phyloP scores from a whole-genome alignment of 1,284 basidiomycete genomes.

The Cryptococcus sp. region DNA sequence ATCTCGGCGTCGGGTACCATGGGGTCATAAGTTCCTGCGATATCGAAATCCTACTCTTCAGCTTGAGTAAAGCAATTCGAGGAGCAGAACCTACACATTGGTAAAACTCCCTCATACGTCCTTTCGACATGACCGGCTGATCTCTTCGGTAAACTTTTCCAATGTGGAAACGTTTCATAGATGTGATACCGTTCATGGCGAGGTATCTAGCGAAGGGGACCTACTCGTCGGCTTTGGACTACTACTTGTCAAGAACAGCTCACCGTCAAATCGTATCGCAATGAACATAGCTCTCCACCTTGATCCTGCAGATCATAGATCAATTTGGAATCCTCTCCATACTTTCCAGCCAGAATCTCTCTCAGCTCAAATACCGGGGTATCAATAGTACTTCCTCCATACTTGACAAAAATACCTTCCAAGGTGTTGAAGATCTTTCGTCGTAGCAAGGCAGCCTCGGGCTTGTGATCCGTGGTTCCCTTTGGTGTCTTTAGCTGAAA shows the following conservation, averaged over 20 bases:
- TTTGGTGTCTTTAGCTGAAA: conserved; percentile 49
- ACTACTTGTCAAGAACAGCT: conserved; percentile 12
- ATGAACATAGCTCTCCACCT: conserved; percentile 92
- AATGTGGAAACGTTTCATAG: conserved; percentile 89
- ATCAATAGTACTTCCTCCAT: conserved; percentile 89
- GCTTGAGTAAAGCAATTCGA: not conserved
- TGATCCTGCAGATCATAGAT: conserved; percentile 98
- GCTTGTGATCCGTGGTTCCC: conserved; percentile 95
- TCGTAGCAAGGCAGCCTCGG: conserved; percentile 88
- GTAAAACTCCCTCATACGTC: conserved; percentile 96
- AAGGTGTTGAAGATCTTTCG: conserved; percentile 86
- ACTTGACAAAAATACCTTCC: conserved; percentile 80
- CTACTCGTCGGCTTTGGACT: conserved; percentile 28
- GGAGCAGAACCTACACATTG: conserved; percentile 72
- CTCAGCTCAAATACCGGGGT: conserved; percentile 98
- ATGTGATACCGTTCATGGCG: conserved; percentile 80
- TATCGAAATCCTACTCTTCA: conserved; percentile 77
- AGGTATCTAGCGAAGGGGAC: conserved; percentile 91
- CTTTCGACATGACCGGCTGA: conserved; percentile 96
- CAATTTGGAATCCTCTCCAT: conserved; percentile 95
- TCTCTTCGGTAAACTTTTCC: conserved; percentile 97
- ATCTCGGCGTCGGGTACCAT: conserved; percentile 98
- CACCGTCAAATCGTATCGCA: conserved; percentile 93
- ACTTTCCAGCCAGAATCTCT: conserved; percentile 92
- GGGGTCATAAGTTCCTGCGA: conserved; percentile 86